A percentile compares a stretch with the other conserved stretches of the same genome.
Evolutionary conservation across 2,329 filamentous ascomycete species (phyloP).

Genomic region (Ploettnerulaceae sp.): DNA sequence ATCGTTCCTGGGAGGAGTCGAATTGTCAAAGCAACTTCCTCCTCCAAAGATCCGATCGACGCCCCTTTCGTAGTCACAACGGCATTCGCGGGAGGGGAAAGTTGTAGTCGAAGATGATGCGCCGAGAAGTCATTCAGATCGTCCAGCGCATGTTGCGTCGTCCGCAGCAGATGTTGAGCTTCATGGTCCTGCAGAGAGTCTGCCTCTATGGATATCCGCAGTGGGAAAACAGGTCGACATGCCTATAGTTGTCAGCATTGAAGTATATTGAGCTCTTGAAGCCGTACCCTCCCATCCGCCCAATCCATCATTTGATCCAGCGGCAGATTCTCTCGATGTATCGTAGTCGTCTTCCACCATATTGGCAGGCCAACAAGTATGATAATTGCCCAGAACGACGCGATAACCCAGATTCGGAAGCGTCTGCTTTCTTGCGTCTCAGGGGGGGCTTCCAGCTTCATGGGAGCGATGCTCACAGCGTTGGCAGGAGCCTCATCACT

Average conservation of each 20-base stretch:
- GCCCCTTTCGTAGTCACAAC: conserved; percentile 24
- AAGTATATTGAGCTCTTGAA: not conserved
- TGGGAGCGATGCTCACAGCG: conserved; percentile 24
- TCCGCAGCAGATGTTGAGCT: conserved; percentile 66
- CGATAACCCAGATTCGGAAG: conserved; percentile 68
- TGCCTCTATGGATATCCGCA: conserved; percentile 74
- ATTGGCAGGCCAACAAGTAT: conserved; percentile 79
- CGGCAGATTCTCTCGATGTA: conserved; percentile 81
- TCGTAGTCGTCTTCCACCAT: conserved; percentile 94
- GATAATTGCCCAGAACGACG: conserved; percentile 88
- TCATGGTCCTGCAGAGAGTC: conserved; percentile 61
- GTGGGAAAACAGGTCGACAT: conserved; percentile 82
- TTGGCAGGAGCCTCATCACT: conserved; percentile 21
- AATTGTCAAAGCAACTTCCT: conserved; percentile 61
- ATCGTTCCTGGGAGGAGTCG: conserved; percentile 61
- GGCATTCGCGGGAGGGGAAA: conserved; percentile 41
- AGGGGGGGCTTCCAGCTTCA: conserved; percentile 54
- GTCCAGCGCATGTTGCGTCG: conserved; percentile 83
- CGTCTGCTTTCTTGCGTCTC: conserved; percentile 67
- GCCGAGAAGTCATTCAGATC: conserved; percentile 81
- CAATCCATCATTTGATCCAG: conserved; percentile 83
- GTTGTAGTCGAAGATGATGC: conserved; percentile 72
- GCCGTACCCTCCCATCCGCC: conserved; percentile 76
- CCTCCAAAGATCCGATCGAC: conserved; percentile 37
- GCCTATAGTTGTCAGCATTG: conserved; percentile 48